Evolutionary conservation across 202 grass and related monocot species (phyloP).

Genomic region (Panicum virgatum): DNA sequence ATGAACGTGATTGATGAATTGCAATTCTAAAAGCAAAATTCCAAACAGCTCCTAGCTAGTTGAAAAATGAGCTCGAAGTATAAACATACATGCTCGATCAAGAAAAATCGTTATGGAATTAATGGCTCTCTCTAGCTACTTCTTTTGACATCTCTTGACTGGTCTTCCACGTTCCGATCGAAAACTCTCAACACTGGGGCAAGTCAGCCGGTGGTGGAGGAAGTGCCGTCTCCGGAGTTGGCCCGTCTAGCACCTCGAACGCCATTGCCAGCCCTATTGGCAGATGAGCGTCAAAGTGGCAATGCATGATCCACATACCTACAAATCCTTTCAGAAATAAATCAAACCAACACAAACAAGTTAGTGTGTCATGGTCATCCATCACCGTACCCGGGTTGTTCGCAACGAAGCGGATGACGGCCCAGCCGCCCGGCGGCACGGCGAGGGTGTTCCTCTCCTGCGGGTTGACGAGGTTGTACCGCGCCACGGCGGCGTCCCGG

Average conservation of each 20-base stretch:
- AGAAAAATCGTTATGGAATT: background rate
- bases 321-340: background rate
- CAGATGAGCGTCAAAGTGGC: conserved; percentile 63
- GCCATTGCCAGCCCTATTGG: conserved; percentile 53
- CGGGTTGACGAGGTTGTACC: conserved; percentile 58
- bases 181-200: conserved; percentile 40
- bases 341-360: background rate
- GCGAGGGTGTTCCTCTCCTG: conserved; percentile 62
- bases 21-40: too few species aligned
- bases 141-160: too few species aligned
- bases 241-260: conserved; percentile 59
- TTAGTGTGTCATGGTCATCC: background rate
- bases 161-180: background rate
- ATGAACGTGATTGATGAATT: too few species aligned
- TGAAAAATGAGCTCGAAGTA: too few species aligned
- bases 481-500: background rate
- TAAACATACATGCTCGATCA: too few species aligned
- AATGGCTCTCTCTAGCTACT: background rate
- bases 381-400: conserved; percentile 57
- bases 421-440: conserved; percentile 51
- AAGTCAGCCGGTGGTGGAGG: conserved; percentile 48
- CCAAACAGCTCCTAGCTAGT: too few species aligned
- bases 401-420: conserved; percentile 65
- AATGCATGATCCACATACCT: conserved; percentile 75
- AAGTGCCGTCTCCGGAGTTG: conserved; percentile 34